These are phyloP conservation scores for Alternaria panax DNA, from an alignment of 2,329 filamentous ascomycete species.

Conservation along the genomic window DNA sequence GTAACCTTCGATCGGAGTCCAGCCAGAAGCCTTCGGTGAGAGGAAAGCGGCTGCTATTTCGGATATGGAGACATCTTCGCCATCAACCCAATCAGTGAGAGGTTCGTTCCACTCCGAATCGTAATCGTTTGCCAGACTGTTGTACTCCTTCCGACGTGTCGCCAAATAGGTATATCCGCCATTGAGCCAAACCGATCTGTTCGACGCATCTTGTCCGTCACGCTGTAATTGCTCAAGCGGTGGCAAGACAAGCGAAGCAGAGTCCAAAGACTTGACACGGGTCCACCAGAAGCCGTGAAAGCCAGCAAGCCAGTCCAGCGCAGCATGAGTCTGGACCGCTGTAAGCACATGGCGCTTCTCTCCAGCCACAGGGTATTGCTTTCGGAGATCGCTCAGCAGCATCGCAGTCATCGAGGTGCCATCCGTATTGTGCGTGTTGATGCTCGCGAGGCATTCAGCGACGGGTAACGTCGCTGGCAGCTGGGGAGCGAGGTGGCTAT, in stretches of 20 bases:
- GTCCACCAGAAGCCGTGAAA: constrained; percentile 67
- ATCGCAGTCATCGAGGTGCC: constrained; percentile 58
- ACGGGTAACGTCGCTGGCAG: constrained; percentile 57
- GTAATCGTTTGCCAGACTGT: constrained; percentile 54
- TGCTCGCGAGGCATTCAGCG: constrained; percentile 58
- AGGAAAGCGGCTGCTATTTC: constrained; percentile 63
- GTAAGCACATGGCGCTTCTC: constrained; percentile 61
- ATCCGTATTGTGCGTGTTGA: constrained; percentile 52
- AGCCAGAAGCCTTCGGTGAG: constrained; percentile 46
- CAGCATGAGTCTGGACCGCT: constrained; percentile 58
- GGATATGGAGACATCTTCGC: constrained; percentile 52
- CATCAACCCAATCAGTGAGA: constrained; percentile 53
- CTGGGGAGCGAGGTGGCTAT: constrained; percentile 61
- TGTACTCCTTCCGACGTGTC: constrained; percentile 66
- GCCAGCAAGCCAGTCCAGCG: constrained; percentile 67
- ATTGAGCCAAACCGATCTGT: constrained; percentile 63
- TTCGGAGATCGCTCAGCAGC: constrained; percentile 64
- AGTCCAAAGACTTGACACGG: constrained; percentile 29
- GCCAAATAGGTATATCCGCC: constrained; percentile 74
- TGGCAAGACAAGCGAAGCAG: constrained; percentile 57
- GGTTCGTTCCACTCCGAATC: constrained; percentile 63
- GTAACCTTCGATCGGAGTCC: constrained; percentile 49
- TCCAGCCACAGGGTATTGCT: constrained; percentile 63
- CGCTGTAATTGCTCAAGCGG: constrained; percentile 62
- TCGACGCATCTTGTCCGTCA: constrained; percentile 32